Evolutionary conservation across 345 rosid species (phyloP).

Genomic region (Physaria fendleri): DNA sequence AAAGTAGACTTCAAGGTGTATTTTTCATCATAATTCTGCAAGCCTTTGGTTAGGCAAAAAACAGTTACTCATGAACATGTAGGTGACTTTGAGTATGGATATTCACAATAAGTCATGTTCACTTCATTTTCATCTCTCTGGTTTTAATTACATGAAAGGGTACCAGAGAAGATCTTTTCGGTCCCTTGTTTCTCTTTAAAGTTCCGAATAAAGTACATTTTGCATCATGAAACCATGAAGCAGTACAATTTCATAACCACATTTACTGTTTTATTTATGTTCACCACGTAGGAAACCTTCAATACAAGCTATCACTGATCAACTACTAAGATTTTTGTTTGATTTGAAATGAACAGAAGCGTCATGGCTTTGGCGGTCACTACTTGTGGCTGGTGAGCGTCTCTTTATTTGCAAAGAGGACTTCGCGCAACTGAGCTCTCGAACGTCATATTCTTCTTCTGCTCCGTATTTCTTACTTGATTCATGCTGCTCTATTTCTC

Average conservation of each 20-base stretch:
- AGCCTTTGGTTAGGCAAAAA: not conserved
- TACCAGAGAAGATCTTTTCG: not conserved
- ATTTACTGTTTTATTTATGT: not conserved
- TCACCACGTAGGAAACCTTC: slow-evolving; percentile 17
- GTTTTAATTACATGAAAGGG: not conserved
- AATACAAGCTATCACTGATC: not conserved
- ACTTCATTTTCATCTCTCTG: not conserved
- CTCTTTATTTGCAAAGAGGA: slow-evolving; percentile 69
- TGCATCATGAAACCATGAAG: not conserved
- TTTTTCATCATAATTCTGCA: not conserved
- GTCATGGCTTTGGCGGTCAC: slow-evolving; percentile 60
- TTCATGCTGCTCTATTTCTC: slow-evolving; percentile 50
- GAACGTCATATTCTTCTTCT: slow-evolving; percentile 31
- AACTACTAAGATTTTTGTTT: not conserved
- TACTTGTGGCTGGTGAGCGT: slow-evolving; percentile 54
- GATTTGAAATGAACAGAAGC: slow-evolving; percentile 37
- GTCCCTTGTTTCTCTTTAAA: not conserved
- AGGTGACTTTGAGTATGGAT: not conserved
- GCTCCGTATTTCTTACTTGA: slow-evolving; percentile 55
- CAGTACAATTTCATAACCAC: not conserved
- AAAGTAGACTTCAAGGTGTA: not conserved
- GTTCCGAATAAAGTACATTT: not conserved
- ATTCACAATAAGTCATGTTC: not conserved
- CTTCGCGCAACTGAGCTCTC: slow-evolving; percentile 45
- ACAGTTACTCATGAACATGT: not conserved